phyloP scores from a whole-genome alignment of 2,329 filamentous ascomycete genomes.

The Plenodomus lindquistii region DNA sequence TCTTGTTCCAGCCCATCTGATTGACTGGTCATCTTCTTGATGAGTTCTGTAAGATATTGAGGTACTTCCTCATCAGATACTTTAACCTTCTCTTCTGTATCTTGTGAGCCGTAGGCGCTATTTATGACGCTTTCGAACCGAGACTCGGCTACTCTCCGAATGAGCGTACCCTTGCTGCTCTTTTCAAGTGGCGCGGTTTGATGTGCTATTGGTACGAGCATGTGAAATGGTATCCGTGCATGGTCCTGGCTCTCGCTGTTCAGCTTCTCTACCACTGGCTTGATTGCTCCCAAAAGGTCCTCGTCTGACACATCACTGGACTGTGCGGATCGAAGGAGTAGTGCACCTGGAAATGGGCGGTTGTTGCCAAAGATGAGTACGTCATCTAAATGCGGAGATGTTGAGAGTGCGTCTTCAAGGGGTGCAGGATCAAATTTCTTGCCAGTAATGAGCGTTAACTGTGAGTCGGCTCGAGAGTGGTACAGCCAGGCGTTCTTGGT shows the following conservation, averaged over 20 bases:
- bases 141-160: conserved; percentile 57
- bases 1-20: conserved; percentile 35
- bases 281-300: conserved; percentile 49
- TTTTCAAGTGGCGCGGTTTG: conserved; percentile 52
- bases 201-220: conserved; percentile 54
- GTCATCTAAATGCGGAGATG: conserved; percentile 54
- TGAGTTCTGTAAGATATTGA: conserved; percentile 20
- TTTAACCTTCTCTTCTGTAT: conserved; percentile 13
- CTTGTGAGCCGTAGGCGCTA: conserved; percentile 46
- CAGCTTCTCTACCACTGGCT: conserved; percentile 50
- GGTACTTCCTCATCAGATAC: conserved; percentile 35
- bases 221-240: conserved; percentile 54
- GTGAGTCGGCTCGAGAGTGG: conserved; percentile 63
- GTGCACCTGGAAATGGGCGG: conserved; percentile 58
- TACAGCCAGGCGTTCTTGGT: conserved; percentile 64
- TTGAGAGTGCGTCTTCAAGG: conserved; percentile 60
- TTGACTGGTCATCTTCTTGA: conserved; percentile 28
- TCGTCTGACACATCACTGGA: conserved; percentile 33
- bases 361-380: conserved; percentile 66
- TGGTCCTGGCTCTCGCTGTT: conserved; percentile 57
- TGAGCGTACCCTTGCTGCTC: conserved; percentile 65
- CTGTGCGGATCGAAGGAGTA: conserved; percentile 55
- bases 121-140: conserved; percentile 54
- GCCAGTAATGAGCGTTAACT: conserved; percentile 65
- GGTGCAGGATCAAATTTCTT: conserved; percentile 71